A percentile compares a stretch with the other conserved stretches of the same genome.
These are phyloP conservation scores for Dioscorea alata DNA, from an alignment of 106 monocot genomes.

Conservation along the genomic window DNA sequence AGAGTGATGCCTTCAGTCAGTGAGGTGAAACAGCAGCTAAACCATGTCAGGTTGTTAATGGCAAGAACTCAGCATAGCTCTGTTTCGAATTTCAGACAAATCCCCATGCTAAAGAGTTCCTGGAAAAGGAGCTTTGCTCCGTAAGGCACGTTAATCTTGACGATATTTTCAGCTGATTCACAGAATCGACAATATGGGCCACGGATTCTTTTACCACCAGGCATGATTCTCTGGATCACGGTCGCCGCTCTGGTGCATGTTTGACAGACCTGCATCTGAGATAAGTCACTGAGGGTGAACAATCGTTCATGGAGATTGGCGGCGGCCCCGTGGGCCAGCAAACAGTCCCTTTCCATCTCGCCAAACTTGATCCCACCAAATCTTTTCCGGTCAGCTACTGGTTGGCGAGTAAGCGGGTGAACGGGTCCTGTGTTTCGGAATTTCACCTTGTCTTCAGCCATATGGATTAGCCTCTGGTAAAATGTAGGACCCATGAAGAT, in stretches of 20 bases:
- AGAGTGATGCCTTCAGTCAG: no score
- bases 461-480: conserved; percentile 91
- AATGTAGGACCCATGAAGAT: conserved; percentile 96
- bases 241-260: conserved; percentile 56
- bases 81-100: conserved; percentile 81
- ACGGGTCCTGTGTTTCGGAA: conserved; percentile 94
- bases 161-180: conserved; percentile 74
- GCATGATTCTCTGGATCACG: conserved; percentile 62
- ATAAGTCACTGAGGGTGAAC: conserved; percentile 85
- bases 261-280: conserved; percentile 84
- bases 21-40: no score
- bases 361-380: conserved; percentile 93
- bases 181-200: conserved; percentile 84
- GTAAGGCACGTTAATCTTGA: conserved; percentile 75
- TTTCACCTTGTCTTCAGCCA: conserved; percentile 98
- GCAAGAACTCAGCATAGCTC: conserved; percentile 46
- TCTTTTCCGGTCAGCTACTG: conserved; percentile 81
- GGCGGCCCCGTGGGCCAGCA: conserved; percentile 90
- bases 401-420: conserved; percentile 89
- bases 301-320: conserved; percentile 89
- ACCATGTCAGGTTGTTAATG: no score
- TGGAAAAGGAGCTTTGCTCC: conserved; percentile 91
- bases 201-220: conserved; percentile 55
- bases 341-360: conserved; percentile 97
- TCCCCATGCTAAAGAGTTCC: conserved; percentile 96